Evolutionary conservation across 2,329 filamentous ascomycete genomes (phyloP), one percentile per base, ranked within the genome.

Genomic region (Sclerotiophoma versabilis): DNA sequence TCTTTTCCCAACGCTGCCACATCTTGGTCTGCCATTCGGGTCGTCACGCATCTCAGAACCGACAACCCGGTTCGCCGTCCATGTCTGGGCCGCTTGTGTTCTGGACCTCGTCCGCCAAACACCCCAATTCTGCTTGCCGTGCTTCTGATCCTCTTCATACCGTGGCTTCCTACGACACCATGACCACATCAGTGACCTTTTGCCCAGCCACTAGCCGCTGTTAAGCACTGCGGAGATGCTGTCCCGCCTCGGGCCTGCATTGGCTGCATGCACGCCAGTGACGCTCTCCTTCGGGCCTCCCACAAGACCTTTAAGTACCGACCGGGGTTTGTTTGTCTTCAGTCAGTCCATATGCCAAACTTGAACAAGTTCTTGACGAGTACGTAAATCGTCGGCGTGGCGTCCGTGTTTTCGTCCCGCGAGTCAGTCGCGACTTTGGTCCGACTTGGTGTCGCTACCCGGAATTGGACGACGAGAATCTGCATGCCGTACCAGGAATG

Each of bases 341-440:
- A 29, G 26, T 14, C 30, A 33, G 11, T 33, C 15, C n/a, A n/a
- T 9, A 33, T 19, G 15, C n/a, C 15, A 10, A 10, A 4, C 11
- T 7, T 19, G n/a, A n/a, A 33, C 5, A 10, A 3, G 15, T 33
- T 19, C 9, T 17, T 9, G 34, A 20, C 22, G 12, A 20, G 10
- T 23, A 8, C 37, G 9, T 41, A 23, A 41, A 26, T 14, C 10
- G 32, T 27, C 10, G 20, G 34, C 17, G n/a, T 39, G n/a, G 19
- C 15, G 22, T 19, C n/a, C 15, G 19, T 30, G 14, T 33, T 34
- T n/a, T 27, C 17, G 32, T 37, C 22, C 36, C 43, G 43, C 50
- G 50, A 53, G 50, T 53, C 50, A 48, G 17, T 22, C 11, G 12
- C 26, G 14, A 32, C 23, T 23, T 23, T 34, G 23, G 26, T 23